phyloP scores from a whole-genome alignment of 257 asterid species.

The Knoxia roxburghii region DNA sequence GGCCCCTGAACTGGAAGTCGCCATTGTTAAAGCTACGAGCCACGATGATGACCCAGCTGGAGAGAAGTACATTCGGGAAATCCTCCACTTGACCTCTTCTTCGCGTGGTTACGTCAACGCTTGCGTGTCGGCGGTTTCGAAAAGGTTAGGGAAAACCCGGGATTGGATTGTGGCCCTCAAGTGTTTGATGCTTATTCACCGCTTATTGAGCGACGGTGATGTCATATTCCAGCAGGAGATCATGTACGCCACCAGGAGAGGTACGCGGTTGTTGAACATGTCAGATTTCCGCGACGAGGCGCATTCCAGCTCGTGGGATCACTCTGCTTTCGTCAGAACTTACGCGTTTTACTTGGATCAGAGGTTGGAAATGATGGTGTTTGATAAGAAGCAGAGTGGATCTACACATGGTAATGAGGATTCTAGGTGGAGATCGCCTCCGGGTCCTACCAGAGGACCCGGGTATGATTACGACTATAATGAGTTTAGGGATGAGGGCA shows the following conservation, averaged over 20 bases:
- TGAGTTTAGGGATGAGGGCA: conserved; percentile 44
- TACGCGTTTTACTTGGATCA: conserved; percentile 65
- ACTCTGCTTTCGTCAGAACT: conserved; percentile 65
- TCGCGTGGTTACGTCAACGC: conserved; percentile 64
- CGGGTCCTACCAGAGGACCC: conserved; percentile 37
- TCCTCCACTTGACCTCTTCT: conserved; percentile 53
- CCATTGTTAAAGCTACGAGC: conserved; percentile 73
- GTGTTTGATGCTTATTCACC: conserved; percentile 62
- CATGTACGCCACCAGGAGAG: conserved; percentile 64
- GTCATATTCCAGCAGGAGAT: conserved; percentile 61
- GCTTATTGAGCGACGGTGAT: conserved; percentile 61
- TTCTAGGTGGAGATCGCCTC: conserved; percentile 42
- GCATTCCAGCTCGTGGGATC: conserved; percentile 73
- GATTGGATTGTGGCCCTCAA: conserved; percentile 82
- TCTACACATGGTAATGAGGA: conserved; percentile 36
- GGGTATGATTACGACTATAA: conserved; percentile 42
- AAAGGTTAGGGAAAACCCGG: conserved; percentile 62
- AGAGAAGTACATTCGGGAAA: conserved; percentile 61
- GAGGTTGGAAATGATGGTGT: conserved; percentile 56
- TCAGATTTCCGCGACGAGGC: conserved; percentile 82
- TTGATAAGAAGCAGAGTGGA: conserved; percentile 47
- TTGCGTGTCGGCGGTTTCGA: conserved; percentile 51
- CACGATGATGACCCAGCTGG: conserved; percentile 80
- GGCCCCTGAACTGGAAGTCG: conserved; percentile 81
- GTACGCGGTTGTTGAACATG: conserved; percentile 58